Conservation (phyloP, 2,329 filamentous ascomycete genomes). For the Botrytis cinerea region DNA sequence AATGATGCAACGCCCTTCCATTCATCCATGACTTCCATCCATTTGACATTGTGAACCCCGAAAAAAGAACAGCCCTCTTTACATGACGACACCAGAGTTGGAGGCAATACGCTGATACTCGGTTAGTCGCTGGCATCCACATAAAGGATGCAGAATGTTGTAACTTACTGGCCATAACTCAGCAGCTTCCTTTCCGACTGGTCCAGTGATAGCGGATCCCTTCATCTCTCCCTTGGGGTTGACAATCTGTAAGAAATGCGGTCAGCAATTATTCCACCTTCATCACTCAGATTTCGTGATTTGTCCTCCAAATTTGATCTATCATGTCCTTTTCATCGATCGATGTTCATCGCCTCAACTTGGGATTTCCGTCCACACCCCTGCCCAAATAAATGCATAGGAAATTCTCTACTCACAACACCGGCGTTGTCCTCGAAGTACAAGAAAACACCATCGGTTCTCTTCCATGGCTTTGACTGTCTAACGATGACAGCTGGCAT, state of each 20-base stretch:
- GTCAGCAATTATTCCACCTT: conserved; percentile 44
- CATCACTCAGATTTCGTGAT: neutral
- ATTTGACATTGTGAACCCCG: conserved; percentile 34
- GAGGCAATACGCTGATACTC: conserved; percentile 84
- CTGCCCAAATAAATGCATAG: conserved; percentile 14
- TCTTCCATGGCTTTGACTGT: conserved; percentile 99
- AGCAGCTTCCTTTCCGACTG: conserved; percentile 99
- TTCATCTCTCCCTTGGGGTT: conserved; percentile 99
- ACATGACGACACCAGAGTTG: conserved; percentile 99
- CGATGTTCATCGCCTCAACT: neutral
- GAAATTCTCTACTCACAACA: conserved; percentile 68
- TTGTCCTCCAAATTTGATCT: neutral
- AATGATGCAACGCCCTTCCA: conserved; percentile 24
- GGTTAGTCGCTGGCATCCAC: conserved; percentile 42
- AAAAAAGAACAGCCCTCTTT: conserved; percentile 51
- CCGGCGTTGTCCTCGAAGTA: conserved; percentile 99
- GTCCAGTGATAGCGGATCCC: conserved; percentile 98
- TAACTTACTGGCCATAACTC: conserved; percentile 94
- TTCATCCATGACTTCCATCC: conserved; percentile 25
- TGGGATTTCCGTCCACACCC: neutral
- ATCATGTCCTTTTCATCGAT: neutral
- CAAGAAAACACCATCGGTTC: conserved; percentile 96
- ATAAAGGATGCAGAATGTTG: neutral
- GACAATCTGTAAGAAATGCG: conserved; percentile 69
- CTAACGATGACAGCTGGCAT: conserved; percentile 99